Percentiles rank a stretch among this genome's conserved stretches.
Conservation (phyloP, 768 basidiomycete genomes). For the Amanita muscaria region DNA sequence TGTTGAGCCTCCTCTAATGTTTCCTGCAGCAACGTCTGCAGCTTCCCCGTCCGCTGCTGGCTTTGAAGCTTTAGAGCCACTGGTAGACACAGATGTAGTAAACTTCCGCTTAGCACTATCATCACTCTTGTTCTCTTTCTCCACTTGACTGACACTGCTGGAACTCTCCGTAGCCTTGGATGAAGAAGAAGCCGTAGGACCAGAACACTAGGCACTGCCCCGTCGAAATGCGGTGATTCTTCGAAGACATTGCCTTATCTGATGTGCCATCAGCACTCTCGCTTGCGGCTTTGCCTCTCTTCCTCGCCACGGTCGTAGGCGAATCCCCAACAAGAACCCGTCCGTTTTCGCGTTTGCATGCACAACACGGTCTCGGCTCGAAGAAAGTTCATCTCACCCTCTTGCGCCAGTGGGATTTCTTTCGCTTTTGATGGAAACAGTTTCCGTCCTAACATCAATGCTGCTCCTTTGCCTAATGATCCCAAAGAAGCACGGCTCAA, state of each 20-base stretch:
- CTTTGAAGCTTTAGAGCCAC: not conserved
- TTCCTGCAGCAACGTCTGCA: not conserved
- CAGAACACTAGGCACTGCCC: not conserved
- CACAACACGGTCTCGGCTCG: not conserved
- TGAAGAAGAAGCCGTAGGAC: not conserved
- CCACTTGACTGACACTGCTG: not conserved
- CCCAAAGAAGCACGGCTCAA: not conserved
- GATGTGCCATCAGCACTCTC: not conserved
- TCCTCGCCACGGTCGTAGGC: conserved; percentile 20
- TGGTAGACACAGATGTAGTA: not conserved
- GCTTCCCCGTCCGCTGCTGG: not conserved
- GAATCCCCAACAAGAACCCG: conserved; percentile 22
- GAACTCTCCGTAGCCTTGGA: not conserved
- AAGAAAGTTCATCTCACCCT: conserved; percentile 1
- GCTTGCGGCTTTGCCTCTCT: conserved; percentile 33
- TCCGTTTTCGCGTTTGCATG: conserved; percentile 8
- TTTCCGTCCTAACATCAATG: not conserved
- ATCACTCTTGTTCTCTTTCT: not conserved
- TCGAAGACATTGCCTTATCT: not conserved
- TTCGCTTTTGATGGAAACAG: conserved; percentile 13
- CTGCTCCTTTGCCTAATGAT: not conserved
- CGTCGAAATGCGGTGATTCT: not conserved
- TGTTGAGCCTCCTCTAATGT: not conserved
- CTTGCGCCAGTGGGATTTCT: conserved; percentile 5
- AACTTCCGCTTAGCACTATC: not conserved